phyloP scores from a whole-genome alignment of 495 filamentous ascomycete species.

The Sordaria brevicollis region DNA sequence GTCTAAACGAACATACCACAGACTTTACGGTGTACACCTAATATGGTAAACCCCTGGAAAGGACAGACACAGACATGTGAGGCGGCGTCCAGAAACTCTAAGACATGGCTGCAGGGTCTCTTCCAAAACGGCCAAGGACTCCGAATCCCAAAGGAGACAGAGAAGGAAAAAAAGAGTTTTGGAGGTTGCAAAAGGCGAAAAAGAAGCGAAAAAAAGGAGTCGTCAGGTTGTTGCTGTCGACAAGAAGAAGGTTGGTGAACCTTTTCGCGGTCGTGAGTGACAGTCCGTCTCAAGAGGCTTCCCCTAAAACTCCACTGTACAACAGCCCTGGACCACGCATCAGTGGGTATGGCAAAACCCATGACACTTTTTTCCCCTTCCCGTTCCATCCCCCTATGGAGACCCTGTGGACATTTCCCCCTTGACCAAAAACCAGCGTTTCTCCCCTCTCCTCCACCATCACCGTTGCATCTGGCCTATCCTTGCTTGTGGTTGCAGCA shows the following conservation, averaged over 20 bases:
- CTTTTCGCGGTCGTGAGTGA: not conserved
- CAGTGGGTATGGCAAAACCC: not conserved
- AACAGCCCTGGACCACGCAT: not conserved
- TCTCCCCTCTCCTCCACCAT: conserved; percentile 20
- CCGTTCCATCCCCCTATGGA: not conserved
- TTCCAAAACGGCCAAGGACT: not conserved
- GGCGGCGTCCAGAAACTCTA: not conserved
- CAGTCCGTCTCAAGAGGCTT: not conserved
- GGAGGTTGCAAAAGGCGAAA: not conserved
- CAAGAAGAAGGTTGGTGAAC: not conserved
- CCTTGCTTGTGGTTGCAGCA: conserved; percentile 23
- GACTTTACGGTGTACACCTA: not conserved
- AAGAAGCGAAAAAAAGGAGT: not conserved
- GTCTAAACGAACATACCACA: not conserved
- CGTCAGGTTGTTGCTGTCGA: not conserved
- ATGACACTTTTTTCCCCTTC: not conserved
- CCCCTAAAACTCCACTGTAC: not conserved
- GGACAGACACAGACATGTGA: not conserved
- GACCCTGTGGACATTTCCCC: not conserved
- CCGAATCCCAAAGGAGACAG: not conserved
- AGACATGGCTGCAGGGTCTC: not conserved
- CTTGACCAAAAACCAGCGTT: not conserved
- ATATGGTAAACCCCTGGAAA: not conserved
- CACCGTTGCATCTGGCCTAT: conserved; percentile 23
- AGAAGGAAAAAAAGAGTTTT: not conserved